Base-by-base conservation (phyloP, 2,329 filamentous ascomycete genomes). In the Immersiporthe knoxdaviesiana region DNA sequence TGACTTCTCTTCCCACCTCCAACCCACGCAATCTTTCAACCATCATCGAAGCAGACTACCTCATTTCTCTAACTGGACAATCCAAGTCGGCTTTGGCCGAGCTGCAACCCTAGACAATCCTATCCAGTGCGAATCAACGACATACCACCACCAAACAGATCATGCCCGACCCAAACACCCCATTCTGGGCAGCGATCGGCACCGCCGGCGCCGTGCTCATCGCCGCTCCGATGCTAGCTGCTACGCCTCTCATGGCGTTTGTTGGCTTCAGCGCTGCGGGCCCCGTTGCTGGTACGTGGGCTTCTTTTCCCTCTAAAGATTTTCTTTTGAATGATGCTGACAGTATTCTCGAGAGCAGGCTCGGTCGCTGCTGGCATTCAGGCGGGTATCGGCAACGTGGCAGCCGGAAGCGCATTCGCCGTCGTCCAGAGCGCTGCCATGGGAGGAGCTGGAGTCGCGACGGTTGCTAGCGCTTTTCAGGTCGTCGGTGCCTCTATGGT, bases 371-470 rank as follows among this genome's bases (percentile, higher is more conserved):
- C 75, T 0, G 65, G 37, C 3, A 35, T 63, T 24, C 71, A 75
- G n/a, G 44, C 67, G 35, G 54, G 27, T 3, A 59, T 71, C 47
- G 69, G 71, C 59, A 73, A 72, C 11, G 73, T 74, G 1, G 72
- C 39, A 1, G 72, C 70, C 1, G 72, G 73, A 0, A 72, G 74
- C 39, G 2, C 27, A 3, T 76, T 75, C 30, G 72, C 75, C 1
- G 66, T 58, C 0, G n/a, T 72, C 7, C 74, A 72, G 63, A 76
- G 74, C 61, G 74, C 74, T 0, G 75, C 70, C 1, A 73, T 73
- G 56, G 74, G 72, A 8, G 75, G 75, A 2, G 72, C 71, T 5
- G 75, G 70, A 0, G 70, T 64, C 2, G 68, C 69, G 14, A 60
- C 66, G 0, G 72, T 75, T 12, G 60, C 68, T 1, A 69, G 50